phyloP scores from a whole-genome alignment of 768 basidiomycete species.

The Lentinula edodes region DNA sequence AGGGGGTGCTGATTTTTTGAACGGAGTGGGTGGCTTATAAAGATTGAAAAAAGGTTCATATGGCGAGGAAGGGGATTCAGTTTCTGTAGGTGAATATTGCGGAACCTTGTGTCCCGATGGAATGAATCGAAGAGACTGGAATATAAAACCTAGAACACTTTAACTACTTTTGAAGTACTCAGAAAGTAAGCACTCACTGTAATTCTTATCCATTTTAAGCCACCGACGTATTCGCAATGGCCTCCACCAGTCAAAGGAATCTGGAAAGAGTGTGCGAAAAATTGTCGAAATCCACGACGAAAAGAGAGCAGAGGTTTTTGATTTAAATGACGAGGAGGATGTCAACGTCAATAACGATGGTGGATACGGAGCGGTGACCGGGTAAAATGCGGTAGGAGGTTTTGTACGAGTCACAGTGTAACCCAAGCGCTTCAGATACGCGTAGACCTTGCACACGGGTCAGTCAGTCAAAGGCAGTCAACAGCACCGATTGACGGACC shows the following conservation, averaged over 20 bases:
- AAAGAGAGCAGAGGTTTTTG: slow-evolving; percentile 28
- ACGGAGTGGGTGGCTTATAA: slow-evolving; percentile 87
- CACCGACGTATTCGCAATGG: slow-evolving; percentile 46
- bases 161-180: slow-evolving; percentile 3
- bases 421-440: slow-evolving; percentile 88
- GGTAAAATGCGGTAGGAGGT: slow-evolving; percentile 51
- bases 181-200: slow-evolving; percentile 32
- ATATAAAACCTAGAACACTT: slow-evolving; percentile 51
- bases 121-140: slow-evolving; percentile 65
- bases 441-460: slow-evolving; percentile 63
- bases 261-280: slow-evolving; percentile 20
- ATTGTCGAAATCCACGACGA: slow-evolving; percentile 26
- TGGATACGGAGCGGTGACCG: slow-evolving; percentile 34
- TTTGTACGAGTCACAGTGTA: slow-evolving; percentile 81
- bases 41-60: slow-evolving; percentile 86
- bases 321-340: slow-evolving; percentile 23
- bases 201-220: slow-evolving; percentile 45
- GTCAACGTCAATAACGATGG: slow-evolving; percentile 7
- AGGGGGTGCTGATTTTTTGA: slow-evolving; percentile 70
- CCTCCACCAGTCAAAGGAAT: slow-evolving; percentile 59
- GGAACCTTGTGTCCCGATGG: slow-evolving; percentile 56
- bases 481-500: slow-evolving; percentile 35
- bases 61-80: slow-evolving; percentile 34
- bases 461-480: slow-evolving; percentile 1
- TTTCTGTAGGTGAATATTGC: slow-evolving; percentile 26